Base-by-base conservation (phyloP, 805 yeast species). In the Citeromyces nyonsensis region DNA sequence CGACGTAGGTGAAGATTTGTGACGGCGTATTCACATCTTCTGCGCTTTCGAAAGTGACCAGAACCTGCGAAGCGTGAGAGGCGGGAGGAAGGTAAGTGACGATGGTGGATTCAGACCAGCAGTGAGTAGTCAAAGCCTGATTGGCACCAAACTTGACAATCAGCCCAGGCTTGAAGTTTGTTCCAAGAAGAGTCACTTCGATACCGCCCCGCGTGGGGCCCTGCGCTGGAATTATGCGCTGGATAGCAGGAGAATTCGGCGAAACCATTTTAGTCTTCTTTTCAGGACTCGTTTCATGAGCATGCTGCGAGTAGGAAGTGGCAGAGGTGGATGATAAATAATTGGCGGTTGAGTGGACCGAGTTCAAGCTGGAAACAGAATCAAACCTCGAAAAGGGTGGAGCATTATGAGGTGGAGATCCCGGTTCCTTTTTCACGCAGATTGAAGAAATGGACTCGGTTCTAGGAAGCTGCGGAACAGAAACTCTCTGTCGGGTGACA, bases 141-240 rank as follows among this genome's bases (percentile, higher is more conserved):
- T 73, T 74, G 9, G 77, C 73, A 24, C 98, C 98, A 56, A 91
- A 91, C 53, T 78, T 78, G 10, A 88, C 95, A 15, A 62, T 60
- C 36, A 88, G 58, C 0, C 94, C 95, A 11, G 79, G 80, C 34
- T 76, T 73, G 62, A 91, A 91, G 37, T 84, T 81, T 31, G 75
- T 66, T 3, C 98, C 98, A 29, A 91, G 59, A 32, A 91, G 57
- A 0, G 98, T 91, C 6, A 91, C 82, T 51, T 91, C 99, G 28
- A 86, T 77, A 27, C 98, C 99, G 41, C 99, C 99, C 40, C 95
- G 67, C 9, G 85, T 69, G 7, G 96, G 94, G 3, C 99, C 99
- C 51, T 82, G 91, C 0, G 93, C 78, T 1, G 99, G 99, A 36
- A 91, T 86, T 8, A 91, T 78, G 36, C 95, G 66, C 50, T 84